phyloP scores from a whole-genome alignment of 2,329 filamentous ascomycete genomes.

The Gaeumannomyces tritici region DNA sequence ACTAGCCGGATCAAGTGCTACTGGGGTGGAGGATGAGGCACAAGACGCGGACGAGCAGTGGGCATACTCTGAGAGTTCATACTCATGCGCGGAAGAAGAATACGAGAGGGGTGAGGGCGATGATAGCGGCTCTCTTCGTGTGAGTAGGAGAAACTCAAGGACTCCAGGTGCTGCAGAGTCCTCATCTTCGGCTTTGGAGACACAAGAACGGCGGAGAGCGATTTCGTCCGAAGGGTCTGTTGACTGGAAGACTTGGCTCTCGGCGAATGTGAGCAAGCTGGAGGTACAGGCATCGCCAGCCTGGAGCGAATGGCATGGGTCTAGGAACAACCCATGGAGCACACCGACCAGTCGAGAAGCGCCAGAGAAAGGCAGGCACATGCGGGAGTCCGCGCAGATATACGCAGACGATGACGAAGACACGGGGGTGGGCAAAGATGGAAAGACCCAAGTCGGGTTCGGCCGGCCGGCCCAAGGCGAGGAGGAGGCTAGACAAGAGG shows the following conservation, averaged over 20 bases:
- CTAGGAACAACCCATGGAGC: background rate
- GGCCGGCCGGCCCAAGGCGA: background rate
- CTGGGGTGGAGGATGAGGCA: background rate
- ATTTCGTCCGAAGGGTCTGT: constrained; percentile 23
- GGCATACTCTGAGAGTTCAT: constrained; percentile 2
- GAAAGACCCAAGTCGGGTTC: background rate
- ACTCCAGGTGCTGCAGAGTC: no score
- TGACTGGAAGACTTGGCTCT: constrained; percentile 47
- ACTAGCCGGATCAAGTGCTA: background rate
- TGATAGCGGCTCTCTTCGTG: background rate
- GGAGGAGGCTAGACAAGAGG: background rate
- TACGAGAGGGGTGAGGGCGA: constrained; percentile 4
- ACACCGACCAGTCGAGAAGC: background rate
- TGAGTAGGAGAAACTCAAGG: background rate
- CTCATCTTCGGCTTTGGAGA: background rate
- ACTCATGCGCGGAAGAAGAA: constrained; percentile 5
- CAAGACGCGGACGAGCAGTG: no score
- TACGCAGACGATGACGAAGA: constrained; percentile 1
- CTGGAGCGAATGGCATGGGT: background rate
- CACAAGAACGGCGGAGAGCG: constrained; percentile 8
- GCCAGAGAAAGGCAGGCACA: background rate
- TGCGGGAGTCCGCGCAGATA: constrained; percentile 2
- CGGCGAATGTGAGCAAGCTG: constrained; percentile 38
- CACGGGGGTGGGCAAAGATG: background rate
- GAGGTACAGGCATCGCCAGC: constrained; percentile 20